Evolutionary conservation across 495 filamentous ascomycete species (phyloP), one percentile per base, ranked within the genome.

Genomic region (Hypomontagnella monticulosa): DNA sequence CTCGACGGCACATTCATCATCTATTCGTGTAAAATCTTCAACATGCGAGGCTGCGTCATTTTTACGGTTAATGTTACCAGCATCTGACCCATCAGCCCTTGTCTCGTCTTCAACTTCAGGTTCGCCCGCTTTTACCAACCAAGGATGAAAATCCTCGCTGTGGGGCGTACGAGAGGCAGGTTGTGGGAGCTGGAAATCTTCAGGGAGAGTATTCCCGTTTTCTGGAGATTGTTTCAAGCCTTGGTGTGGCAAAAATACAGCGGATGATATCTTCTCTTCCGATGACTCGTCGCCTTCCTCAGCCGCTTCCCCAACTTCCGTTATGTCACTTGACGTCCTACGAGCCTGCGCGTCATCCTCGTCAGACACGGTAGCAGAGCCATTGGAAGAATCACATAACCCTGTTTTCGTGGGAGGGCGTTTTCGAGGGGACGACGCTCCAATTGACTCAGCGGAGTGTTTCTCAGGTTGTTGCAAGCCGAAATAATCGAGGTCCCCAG

Each of bases 181-280:
- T 43, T 65, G 63, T 38, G 63, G 55, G 54, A 73, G 44, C 47
- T 75, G 68, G 46, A 70, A 63, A 41, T 73, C 62, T 41, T 73
- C 60, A 12, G 64, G 61, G n/a, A 69, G 47, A 59, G 51, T 43
- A 50, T 44, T 49, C 49, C 41, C 49, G 19, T 63, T 57, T 57
- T 86, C 79, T 58, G 79, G 73, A 59, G 83, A 79, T 40, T 83
- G 76, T 48, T 85, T 80, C 69, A 84, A 84, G 52, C 84, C 83
- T 76, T 91, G 87, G 79, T 98, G 95, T 15, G 95, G 95, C 64
- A 95, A 85, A 75, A 98, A 99, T 51, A 97, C 81, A 9, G 94
- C 94, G 38, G 94, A 97, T 7, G 91, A 93, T 46, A 99, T 97
- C 74, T 97, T 92, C 71, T 98, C 95, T 73, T 93, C 87, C 18